A percentile compares a stretch with the other conserved stretches of the same genome.
These are phyloP conservation scores for Penicillium lagena DNA, from an alignment of 495 filamentous ascomycete species.

Conservation along the genomic window DNA sequence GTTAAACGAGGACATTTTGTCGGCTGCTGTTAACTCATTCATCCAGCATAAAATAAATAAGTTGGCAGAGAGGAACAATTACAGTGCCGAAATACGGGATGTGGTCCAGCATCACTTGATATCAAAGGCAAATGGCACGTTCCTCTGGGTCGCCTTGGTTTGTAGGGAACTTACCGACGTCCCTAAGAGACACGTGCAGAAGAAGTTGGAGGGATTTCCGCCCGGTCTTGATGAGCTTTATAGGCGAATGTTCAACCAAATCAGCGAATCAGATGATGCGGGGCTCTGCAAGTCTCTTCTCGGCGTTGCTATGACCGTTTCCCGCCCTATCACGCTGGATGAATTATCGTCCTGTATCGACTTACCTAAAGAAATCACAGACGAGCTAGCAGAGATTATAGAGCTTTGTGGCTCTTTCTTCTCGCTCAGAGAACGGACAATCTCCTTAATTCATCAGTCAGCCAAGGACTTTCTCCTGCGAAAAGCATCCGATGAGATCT, in stretches of 20 bases:
- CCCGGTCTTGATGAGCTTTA: conserved; percentile 7
- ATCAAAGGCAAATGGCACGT: conserved; percentile 18
- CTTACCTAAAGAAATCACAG: background rate
- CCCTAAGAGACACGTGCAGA: background rate
- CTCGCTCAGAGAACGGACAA: conserved; percentile 11
- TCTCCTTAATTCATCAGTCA: conserved; percentile 37
- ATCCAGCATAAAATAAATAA: conserved; percentile 24
- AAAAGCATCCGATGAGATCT: conserved; percentile 8
- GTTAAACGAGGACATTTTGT: conserved; percentile 10
- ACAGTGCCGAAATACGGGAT: background rate
- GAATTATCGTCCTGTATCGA: conserved; percentile 15
- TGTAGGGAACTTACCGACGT: conserved; percentile 8
- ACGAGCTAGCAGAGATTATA: conserved; percentile 6
- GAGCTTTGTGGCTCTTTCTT: conserved; percentile 12
- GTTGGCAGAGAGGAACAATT: conserved; percentile 6
- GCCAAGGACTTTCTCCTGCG: conserved; percentile 28
- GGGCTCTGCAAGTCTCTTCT: conserved; percentile 8
- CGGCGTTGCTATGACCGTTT: conserved; percentile 9
- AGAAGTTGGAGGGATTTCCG: conserved; percentile 1
- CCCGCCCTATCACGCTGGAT: conserved; percentile 18
- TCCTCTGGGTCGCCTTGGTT: conserved; percentile 29
- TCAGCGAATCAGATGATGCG: conserved; percentile 1
- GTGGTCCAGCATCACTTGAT: conserved; percentile 8
- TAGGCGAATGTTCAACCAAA: conserved; percentile 8
- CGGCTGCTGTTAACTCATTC: conserved; percentile 18